Base-by-base conservation (phyloP, 805 yeast genomes). In the Schwanniomyces occidentalis region DNA sequence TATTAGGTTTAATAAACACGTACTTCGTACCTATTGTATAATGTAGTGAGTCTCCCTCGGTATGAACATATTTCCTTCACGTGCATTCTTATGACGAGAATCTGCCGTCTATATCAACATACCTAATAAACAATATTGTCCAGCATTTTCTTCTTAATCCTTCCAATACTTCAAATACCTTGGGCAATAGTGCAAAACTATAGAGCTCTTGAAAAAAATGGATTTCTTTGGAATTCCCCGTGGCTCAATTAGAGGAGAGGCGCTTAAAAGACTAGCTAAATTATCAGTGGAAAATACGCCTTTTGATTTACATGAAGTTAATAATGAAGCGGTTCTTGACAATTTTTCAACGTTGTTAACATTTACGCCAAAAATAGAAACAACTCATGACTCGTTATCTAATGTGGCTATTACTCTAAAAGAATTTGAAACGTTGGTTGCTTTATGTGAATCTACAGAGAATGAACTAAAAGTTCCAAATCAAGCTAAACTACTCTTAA, bases 361-460 rank as follows among this genome's bases (percentile, higher is more conserved):
- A 1, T 30, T 31, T n/a, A 28, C 45, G 2, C 31, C 42, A 2
- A 36, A 34, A 32, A 24, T 27, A 12, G 28, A 12, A 13, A 17
- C 28, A 13, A 13, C 8, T 18, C 13, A 24, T 3, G n/a, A 9
- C 1, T 14, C 34, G 6, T 42, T 61, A 21, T 48, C 63, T 4
- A 38, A 59, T 4, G 68, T 71, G 12, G 73, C 76, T 10, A 63
- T 76, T 40, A 58, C 76, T 2, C 57, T 66, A 24, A 74, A 71
- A 38, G 84, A 80, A 50, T 65, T 68, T 38, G 85, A 82, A 42
- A 70, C 74, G 4, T 60, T 82, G 39, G 45, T 74, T 28, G 84
- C 87, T 0, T 56, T 83, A 17, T 76, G 82, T 40, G 63, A 63
- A 17, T 60, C 69, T 8, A 51, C 70, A 4, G 37, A 38, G 4